phyloP scores from a whole-genome alignment of 345 rosid species.

The Eucalyptus paniculata region DNA sequence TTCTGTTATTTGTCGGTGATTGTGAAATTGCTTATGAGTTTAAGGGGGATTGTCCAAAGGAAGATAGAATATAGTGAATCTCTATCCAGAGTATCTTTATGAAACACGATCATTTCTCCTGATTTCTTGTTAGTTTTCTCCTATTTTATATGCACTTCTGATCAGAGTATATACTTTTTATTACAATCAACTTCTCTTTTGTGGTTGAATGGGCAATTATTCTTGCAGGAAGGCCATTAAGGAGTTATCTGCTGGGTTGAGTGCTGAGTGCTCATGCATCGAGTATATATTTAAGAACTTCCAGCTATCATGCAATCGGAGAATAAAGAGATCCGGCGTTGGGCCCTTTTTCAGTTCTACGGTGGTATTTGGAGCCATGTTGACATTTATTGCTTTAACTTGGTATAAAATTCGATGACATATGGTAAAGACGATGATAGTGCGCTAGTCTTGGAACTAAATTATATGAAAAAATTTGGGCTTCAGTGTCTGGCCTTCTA shows the following conservation, averaged over 20 bases:
- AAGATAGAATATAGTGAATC: neutral
- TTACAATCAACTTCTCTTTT: neutral
- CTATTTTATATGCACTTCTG: neutral
- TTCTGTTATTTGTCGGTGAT: neutral
- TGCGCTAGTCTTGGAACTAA: constrained; percentile 66
- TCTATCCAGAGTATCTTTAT: neutral
- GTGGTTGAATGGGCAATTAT: neutral
- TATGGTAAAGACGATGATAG: constrained; percentile 87
- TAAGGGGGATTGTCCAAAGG: neutral
- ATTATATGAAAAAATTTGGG: constrained; percentile 86
- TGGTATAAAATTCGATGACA: neutral
- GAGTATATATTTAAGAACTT: constrained; percentile 85
- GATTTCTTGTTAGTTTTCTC: neutral
- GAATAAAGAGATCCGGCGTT: constrained; percentile 67
- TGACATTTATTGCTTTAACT: neutral
- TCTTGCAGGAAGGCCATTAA: constrained; percentile 70
- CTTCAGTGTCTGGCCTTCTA: constrained; percentile 87
- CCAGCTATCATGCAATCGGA: constrained; percentile 84
- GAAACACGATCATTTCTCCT: neutral
- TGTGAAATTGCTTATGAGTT: neutral
- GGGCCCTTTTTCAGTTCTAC: neutral
- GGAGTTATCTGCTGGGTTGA: constrained; percentile 65
- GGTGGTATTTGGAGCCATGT: neutral
- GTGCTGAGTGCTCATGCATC: constrained; percentile 50
- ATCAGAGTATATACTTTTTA: neutral